Conservation (phyloP, 2,329 filamentous ascomycete genomes). For the Aspergillus aculeatinus region DNA sequence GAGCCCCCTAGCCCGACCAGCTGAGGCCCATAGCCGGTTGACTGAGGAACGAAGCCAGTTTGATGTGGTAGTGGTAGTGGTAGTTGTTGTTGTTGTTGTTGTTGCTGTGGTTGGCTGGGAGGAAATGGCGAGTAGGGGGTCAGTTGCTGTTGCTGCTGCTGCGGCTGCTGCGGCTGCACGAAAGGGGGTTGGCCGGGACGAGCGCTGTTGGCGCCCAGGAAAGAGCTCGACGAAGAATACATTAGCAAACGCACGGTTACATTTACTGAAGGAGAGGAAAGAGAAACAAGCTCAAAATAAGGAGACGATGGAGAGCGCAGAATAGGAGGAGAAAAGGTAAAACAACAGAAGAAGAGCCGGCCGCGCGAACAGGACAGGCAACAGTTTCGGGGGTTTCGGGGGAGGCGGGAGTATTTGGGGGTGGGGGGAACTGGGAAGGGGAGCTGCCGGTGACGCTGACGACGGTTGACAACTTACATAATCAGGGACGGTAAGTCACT, state of each 20-base stretch:
- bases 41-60: constrained; percentile 56
- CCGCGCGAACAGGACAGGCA: constrained; percentile 10
- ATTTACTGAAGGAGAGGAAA: constrained; percentile 15
- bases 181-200: constrained; percentile 65
- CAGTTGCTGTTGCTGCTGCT: constrained; percentile 39
- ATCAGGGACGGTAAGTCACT: neutral
- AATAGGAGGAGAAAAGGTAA: constrained; percentile 19
- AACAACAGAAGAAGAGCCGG: neutral
- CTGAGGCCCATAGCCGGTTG: constrained; percentile 56
- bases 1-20: constrained; percentile 53
- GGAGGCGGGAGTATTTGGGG: no score
- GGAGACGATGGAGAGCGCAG: constrained; percentile 19
- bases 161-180: constrained; percentile 29
- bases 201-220: constrained; percentile 73
- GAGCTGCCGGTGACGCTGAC: neutral
- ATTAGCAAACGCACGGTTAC: constrained; percentile 52
- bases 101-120: constrained; percentile 44
- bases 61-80: constrained; percentile 34
- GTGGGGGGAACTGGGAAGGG: neutral
- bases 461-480: neutral
- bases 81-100: constrained; percentile 42
- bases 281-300: neutral
- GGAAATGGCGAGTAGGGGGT: constrained; percentile 42
- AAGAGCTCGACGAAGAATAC: constrained; percentile 89
- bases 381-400: neutral